Base-by-base conservation (phyloP, 2,329 filamentous ascomycete genomes). In the Fonsecaea pugnacius region DNA sequence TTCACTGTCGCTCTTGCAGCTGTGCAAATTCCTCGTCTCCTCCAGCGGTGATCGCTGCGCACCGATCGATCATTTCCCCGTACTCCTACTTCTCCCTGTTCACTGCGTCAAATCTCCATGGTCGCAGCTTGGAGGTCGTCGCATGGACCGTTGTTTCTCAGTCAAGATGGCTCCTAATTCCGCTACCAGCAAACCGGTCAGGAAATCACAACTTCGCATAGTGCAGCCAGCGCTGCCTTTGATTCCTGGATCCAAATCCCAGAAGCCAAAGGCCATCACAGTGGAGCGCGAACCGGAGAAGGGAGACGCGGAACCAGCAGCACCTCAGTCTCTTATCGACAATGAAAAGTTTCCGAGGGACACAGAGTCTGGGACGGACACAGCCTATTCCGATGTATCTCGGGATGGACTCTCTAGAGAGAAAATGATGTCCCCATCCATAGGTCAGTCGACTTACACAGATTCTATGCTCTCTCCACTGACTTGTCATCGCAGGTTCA, bases 141-240 rank as follows among this genome's bases (percentile, higher is more conserved):
- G 21, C 40, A 40, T 46, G 55, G 53, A 60, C 55, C 55, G 48
- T 66, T 56, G 35, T 12, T 56, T 54, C 32, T 50, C 56, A 35
- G 27, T 53, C 63, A 63, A 9, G 8, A 66, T 65, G 63, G 58
- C 59, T 32, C 50, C 63, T 50, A 58, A 61, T 57, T 46, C 58
- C 30, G 18, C 36, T 12, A 53, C n/a, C 38, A 51, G 60, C 51
- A 58, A 38, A 48, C 8, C 38, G 12, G 7, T 14, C 18, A 61
- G 27, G 43, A 65, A 62, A 27, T 12, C 32, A 14, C 46, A 52
- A 12, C 33, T 18, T 50, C 65, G 62, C 46, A 64, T 67, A 59
- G 55, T 67, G 4, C 65, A 67, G 36, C 65, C 65, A 21, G 65
- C 65, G 4, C 40, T 67, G 24, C 58, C 65, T 32, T 30, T 62